phyloP scores from a whole-genome alignment of 495 filamentous ascomycete genomes.

The Astrothelium subdiscretum region DNA sequence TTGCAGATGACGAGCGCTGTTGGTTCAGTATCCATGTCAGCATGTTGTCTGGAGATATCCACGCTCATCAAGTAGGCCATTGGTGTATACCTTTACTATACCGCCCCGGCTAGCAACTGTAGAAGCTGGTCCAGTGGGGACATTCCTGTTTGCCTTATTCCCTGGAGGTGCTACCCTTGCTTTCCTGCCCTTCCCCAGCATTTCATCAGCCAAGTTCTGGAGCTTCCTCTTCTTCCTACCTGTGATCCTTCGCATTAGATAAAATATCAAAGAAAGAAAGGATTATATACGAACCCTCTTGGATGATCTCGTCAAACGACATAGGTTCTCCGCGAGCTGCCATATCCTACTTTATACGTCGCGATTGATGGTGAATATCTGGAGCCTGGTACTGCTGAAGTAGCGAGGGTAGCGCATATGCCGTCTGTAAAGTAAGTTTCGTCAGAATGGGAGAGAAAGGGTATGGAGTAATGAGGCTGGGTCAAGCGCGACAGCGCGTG shows the following conservation, averaged over 20 bases:
- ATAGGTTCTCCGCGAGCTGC: not conserved
- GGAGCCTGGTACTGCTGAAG: too few relatives aligned
- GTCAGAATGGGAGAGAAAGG: too few relatives aligned
- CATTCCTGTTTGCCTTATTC: slow-evolving; percentile 29
- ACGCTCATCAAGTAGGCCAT: not conserved
- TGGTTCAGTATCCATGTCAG: not conserved
- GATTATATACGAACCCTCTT: slow-evolving; percentile 4
- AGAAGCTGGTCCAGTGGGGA: slow-evolving; percentile 34
- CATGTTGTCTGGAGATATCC: not conserved
- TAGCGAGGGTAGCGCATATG: too few relatives aligned
- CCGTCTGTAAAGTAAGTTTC: too few relatives aligned
- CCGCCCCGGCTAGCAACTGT: slow-evolving; percentile 67
- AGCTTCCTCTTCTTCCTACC: slow-evolving; percentile 11
- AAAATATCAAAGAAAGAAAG: not conserved
- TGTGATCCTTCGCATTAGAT: not conserved
- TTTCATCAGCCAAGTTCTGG: slow-evolving; percentile 48
- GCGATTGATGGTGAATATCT: too few relatives aligned
- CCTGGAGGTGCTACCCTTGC: not conserved
- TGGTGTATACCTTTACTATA: slow-evolving; percentile 50
- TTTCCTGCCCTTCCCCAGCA: slow-evolving; percentile 49
- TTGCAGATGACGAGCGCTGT: slow-evolving; percentile 31
- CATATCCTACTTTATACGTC: slow-evolving; percentile 19
- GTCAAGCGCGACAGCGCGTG: not conserved
- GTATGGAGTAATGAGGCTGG: too few relatives aligned
- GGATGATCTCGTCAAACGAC: slow-evolving; percentile 15